Evolutionary conservation across 2,329 filamentous ascomycete species (phyloP).

Genomic region (Biscogniauxia marginata): DNA sequence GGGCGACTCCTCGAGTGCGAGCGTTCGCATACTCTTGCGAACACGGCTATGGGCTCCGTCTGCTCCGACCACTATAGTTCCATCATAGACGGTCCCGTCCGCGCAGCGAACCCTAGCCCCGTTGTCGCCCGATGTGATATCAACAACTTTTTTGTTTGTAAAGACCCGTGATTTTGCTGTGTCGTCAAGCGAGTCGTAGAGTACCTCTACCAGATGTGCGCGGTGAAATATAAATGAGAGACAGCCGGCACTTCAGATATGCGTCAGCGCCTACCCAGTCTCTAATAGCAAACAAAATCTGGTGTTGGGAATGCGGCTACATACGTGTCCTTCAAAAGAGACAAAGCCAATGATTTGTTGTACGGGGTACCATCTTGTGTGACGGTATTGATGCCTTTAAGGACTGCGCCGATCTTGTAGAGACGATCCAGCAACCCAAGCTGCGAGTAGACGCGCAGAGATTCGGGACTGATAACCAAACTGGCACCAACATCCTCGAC

Average conservation of each 20-base stretch:
- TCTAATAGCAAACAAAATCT: no score
- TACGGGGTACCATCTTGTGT: constrained; percentile 1
- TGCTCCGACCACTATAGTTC: constrained; percentile 18
- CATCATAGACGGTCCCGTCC: constrained; percentile 16
- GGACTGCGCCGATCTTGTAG: background rate
- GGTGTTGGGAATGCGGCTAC: background rate
- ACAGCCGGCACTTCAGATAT: constrained; percentile 8
- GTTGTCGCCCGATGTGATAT: constrained; percentile 4
- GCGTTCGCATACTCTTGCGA: constrained; percentile 10
- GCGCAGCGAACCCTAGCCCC: constrained; percentile 13
- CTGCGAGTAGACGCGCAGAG: constrained; percentile 11
- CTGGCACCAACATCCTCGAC: constrained; percentile 15
- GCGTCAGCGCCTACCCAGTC: background rate
- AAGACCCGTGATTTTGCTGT: constrained; percentile 8
- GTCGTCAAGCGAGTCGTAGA: constrained; percentile 14
- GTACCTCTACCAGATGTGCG: constrained; percentile 5
- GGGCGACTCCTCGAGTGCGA: constrained; percentile 6
- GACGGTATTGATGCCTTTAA: background rate
- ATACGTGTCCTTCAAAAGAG: background rate
- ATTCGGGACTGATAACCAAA: constrained; percentile 11
- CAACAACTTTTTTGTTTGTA: constrained; percentile 14
- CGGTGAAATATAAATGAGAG: constrained; percentile 8
- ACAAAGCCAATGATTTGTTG: background rate
- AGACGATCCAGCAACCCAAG: constrained; percentile 14
- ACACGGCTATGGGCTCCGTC: constrained; percentile 17